phyloP scores from a whole-genome alignment of 2,329 filamentous ascomycete species.

The Fonsecaea erecta region DNA sequence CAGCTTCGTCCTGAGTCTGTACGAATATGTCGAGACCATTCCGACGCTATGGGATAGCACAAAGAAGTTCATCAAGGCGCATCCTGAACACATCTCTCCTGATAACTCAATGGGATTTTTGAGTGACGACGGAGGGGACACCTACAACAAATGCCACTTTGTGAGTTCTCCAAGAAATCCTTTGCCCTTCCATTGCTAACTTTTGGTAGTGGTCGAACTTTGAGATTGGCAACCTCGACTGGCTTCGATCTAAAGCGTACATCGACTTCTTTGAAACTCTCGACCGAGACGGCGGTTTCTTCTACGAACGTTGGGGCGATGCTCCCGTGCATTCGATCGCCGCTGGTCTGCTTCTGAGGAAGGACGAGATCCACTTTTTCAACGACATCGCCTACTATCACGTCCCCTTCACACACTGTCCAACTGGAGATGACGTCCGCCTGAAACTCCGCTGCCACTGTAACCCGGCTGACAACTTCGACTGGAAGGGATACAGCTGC shows the following conservation, averaged over 20 bases:
- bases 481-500: constrained; percentile 98
- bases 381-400: constrained; percentile 99
- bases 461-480: constrained; percentile 96
- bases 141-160: constrained; percentile 97
- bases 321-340: constrained; percentile 98
- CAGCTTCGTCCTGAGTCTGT: constrained; percentile 92
- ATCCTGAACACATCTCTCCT: constrained; percentile 83
- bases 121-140: constrained; percentile 87
- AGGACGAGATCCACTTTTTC: constrained; percentile 97
- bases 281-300: constrained; percentile 92
- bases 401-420: constrained; percentile 96
- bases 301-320: constrained; percentile 98
- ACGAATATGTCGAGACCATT: constrained; percentile 96
- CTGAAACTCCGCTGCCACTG: constrained; percentile 89
- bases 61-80: constrained; percentile 89
- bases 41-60: constrained; percentile 93
- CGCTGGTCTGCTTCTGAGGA: constrained; percentile 81
- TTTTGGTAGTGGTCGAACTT: constrained; percentile 90
- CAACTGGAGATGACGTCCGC: constrained; percentile 82
- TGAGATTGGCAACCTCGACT: constrained; percentile 90
- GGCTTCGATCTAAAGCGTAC: constrained; percentile 88
- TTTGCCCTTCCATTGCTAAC: constrained; percentile 19
- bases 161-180: constrained; percentile 57
- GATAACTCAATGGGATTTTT: constrained; percentile 90
- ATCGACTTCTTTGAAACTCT: constrained; percentile 87